Evolutionary conservation across 176 grass and related monocot genomes (phyloP), one percentile per base, ranked within the genome.

Genomic region (Hsuehochloa calcarea): DNA sequence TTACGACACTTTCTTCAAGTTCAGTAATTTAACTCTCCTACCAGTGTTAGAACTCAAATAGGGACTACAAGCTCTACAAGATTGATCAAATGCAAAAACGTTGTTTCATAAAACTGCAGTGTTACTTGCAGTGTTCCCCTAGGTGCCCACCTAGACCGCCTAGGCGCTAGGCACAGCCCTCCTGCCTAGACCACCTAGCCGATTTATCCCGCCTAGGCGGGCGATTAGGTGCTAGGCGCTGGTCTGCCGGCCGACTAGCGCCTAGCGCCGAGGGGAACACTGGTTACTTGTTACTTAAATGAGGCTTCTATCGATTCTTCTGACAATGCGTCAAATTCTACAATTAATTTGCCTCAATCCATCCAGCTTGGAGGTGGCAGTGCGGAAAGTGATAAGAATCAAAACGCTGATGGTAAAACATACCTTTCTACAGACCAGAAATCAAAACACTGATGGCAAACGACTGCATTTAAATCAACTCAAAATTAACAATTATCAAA

Each of bases 51-150:
- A 71, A 88, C 65, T 49, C 80, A 82, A 64, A 85, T 22, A 46
- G 50, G 50, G 34, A 78, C 54, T 54, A n/a, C 80, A 70, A 78
- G 80, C 76, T 72, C 74, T 70, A 39, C 82, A 82, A 87, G 87
- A 70, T 62, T 77, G 85, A 84, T 90, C 25, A 72, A 67, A 87
- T 89, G 87, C 72, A 87, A 68, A 68, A 82, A 72, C 43, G 84
- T 88, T 74, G 75, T 90, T 72, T 71, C 78, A 75, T 89, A 91
- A n/a, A 89, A 78, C 47, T 84, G 84, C 65, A 89, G 51, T 62
- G 54, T 81, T 49, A 78, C 75, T 47, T 89, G 86, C n/a, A n/a
- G n/a, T n/a, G n/a, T n/a, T n/a, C n/a, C n/a, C n/a, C n/a, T n/a
- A n/a, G n/a, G n/a, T n/a, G n/a, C n/a, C n/a, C n/a, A n/a, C n/a